Evolutionary conservation across 805 yeast species (phyloP), one percentile per base, ranked within the genome.

Genomic region (Blastobotrys attinorum): DNA sequence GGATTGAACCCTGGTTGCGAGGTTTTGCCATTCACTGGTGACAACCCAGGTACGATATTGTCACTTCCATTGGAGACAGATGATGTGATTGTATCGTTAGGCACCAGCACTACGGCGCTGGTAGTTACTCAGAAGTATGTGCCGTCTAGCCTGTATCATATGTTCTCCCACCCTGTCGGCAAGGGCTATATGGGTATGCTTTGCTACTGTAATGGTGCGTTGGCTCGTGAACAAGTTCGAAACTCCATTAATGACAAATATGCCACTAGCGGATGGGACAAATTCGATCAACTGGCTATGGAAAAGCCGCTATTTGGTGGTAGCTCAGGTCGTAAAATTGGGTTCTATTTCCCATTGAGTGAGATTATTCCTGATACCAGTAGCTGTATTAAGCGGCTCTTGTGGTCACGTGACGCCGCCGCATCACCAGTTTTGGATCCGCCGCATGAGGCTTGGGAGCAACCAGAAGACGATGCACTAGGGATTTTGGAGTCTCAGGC

Each of bases 171-270:
- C 59, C 96, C 97, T 6, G 82, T 94, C 0, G 74, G 83, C 48
- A 74, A 76, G 0, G 78, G 81, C 31, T 88, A 78, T 60, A 89
- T 88, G 96, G 95, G 94, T 18, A 88, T 88, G 97, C 76, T 89
- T 43, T 88, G 97, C 60, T 88, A 88, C 61, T 83, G 94, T 57
- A 88, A 88, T 60, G 96, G 97, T 0, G 75, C 96, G 0, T 65
- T 88, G 39, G 95, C 96, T 0, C 70, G 97, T 50, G 96, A 88
- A 55, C 70, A 72, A 45, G 70, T 87, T 8, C 70, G 92, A 40
- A 81, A 87, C 60, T 67, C 65, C 20, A 48, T 86, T 23, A 83
- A 82, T 55, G 61, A 63, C 32, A 67, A 72, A 52, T 64, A 22
- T 38, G 13, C 55, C 63, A 47, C 42, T 6, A 42, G 43, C 18